phyloP scores from a whole-genome alignment of 805 yeast species.

The Candida insectalens region DNA sequence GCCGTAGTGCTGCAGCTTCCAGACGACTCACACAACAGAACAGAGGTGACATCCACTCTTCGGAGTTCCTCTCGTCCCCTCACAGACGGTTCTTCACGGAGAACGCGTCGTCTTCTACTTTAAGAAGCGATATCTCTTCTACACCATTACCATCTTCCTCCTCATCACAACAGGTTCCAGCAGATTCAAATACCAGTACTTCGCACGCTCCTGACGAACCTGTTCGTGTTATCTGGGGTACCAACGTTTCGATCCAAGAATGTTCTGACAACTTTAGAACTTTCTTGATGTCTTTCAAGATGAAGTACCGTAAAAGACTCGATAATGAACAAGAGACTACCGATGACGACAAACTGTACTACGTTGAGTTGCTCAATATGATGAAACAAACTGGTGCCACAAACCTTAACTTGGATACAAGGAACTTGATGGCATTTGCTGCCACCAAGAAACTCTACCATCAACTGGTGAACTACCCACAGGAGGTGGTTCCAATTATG shows the following conservation, averaged over 20 bases:
- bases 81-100: constrained; percentile 53
- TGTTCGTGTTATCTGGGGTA: constrained; percentile 94
- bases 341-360: constrained; percentile 60
- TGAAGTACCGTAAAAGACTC: constrained; percentile 53
- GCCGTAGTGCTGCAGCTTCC: constrained; percentile 33
- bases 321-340: constrained; percentile 31
- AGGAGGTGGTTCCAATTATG: constrained; percentile 95
- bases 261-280: constrained; percentile 71
- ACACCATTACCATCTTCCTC: constrained; percentile 11
- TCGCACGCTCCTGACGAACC: constrained; percentile 49
- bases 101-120: constrained; percentile 8
- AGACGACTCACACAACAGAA: constrained; percentile 38
- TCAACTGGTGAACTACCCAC: constrained; percentile 88
- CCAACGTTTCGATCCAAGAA: constrained; percentile 88
- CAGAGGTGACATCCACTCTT: constrained; percentile 72
- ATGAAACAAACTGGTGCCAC: constrained; percentile 75
- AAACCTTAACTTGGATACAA: constrained; percentile 76
- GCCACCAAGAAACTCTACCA: constrained; percentile 71
- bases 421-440: constrained; percentile 66
- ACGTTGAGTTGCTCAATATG: constrained; percentile 60
- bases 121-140: constrained; percentile 10
- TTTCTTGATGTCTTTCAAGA: constrained; percentile 76
- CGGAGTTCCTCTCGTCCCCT: constrained; percentile 64
- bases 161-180: constrained; percentile 4
- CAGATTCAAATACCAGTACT: constrained; percentile 19